A percentile compares a stretch with the other conserved stretches of the same genome.
These are phyloP conservation scores for Monotropa hypopitys DNA, from an alignment of 179 eudicot species.

Conservation along the genomic window DNA sequence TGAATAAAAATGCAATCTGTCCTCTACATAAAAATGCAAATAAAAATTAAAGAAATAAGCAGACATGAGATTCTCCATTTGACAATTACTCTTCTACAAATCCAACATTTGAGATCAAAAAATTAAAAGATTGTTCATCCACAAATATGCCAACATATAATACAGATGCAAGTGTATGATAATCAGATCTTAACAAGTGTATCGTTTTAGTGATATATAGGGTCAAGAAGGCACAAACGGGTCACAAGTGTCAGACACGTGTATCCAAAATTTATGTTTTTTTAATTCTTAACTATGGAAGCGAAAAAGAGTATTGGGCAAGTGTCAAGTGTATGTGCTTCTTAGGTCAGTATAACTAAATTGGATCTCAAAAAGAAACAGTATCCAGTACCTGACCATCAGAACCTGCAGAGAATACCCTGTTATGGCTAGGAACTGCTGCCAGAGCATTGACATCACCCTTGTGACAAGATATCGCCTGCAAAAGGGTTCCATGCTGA, in stretches of 20 bases:
- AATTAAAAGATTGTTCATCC: background rate
- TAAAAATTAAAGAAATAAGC: background rate
- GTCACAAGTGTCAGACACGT: background rate
- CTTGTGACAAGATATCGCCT: constrained; percentile 74
- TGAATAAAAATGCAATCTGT: background rate
- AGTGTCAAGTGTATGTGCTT: background rate
- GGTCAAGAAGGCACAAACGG: background rate
- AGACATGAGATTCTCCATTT: background rate
- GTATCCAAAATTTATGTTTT: background rate
- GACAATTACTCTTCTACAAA: background rate
- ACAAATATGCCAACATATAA: background rate
- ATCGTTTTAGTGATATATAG: background rate
- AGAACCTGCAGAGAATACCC: constrained; percentile 88
- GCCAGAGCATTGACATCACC: constrained; percentile 87
- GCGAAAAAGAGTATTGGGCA: background rate
- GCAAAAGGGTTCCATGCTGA: constrained; percentile 80
- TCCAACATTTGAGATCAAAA: background rate
- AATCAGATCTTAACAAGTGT: background rate
- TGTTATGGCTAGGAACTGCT: constrained; percentile 65
- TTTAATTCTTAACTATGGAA: background rate
- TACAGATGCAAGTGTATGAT: background rate
- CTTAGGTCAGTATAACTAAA: background rate
- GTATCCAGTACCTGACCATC: constrained; percentile 84
- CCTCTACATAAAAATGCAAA: too few relatives aligned
- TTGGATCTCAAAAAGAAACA: background rate